phyloP scores from a whole-genome alignment of 1,139 yeast genomes.

The Saccharomyces hybrid region DNA sequence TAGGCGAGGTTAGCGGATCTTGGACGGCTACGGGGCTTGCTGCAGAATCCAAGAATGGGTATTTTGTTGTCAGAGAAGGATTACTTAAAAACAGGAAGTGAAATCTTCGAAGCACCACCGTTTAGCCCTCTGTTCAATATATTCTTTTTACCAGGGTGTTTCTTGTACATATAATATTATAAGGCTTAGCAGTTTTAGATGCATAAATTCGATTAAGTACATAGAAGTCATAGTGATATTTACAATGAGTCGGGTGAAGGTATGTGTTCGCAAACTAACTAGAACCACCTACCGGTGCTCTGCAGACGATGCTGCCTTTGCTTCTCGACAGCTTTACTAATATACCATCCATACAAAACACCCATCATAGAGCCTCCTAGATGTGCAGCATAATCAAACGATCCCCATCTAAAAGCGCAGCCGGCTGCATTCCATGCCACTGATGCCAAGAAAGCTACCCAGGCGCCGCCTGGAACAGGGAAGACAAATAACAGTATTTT shows the following conservation, averaged over 20 bases:
- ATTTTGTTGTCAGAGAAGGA: slow-evolving; percentile 37
- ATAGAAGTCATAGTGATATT: background rate
- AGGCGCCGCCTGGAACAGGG: slow-evolving; percentile 90
- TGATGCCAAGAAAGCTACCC: slow-evolving; percentile 69
- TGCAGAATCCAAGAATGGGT: slow-evolving; percentile 27
- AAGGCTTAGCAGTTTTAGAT: background rate
- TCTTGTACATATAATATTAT: background rate
- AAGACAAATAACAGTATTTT: slow-evolving; percentile 69
- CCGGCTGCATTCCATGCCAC: slow-evolving; percentile 72
- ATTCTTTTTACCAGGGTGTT: background rate
- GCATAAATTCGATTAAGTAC: background rate
- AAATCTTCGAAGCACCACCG: background rate
- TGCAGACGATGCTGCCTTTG: slow-evolving; percentile 33
- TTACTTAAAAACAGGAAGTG: slow-evolving; percentile 29
- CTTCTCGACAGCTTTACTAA: slow-evolving; percentile 40
- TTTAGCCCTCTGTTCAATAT: background rate
- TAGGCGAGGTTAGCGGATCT: slow-evolving; percentile 34
- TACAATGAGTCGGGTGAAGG: background rate
- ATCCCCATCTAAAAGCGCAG: slow-evolving; percentile 62
- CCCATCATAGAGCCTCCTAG: slow-evolving; percentile 83
- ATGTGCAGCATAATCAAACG: slow-evolving; percentile 88
- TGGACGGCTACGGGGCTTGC: slow-evolving; percentile 37
- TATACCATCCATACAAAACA: slow-evolving; percentile 61
- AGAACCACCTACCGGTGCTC: slow-evolving; percentile 19
- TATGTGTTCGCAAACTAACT: background rate